These are phyloP conservation scores for Diplodia scrobiculata DNA, from an alignment of 2,329 filamentous ascomycete species.

Conservation along the genomic window DNA sequence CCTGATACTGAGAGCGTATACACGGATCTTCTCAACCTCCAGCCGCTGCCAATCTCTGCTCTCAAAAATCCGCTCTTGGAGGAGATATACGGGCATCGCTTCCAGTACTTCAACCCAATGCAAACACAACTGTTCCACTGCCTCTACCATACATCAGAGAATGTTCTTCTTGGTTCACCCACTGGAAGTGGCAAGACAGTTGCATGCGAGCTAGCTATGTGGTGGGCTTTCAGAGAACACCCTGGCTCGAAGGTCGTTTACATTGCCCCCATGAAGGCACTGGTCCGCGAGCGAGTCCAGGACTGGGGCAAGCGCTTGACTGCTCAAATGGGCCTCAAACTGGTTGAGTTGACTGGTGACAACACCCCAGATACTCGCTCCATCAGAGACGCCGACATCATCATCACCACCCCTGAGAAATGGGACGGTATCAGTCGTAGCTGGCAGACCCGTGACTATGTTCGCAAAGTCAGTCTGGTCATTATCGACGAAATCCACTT, in stretches of 20 bases:
- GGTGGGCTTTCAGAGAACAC: slow-evolving; percentile 96
- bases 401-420: slow-evolving; percentile 98
- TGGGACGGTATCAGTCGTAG: slow-evolving; percentile 99
- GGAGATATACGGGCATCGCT: slow-evolving; percentile 82
- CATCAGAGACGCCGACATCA: slow-evolving; percentile 93
- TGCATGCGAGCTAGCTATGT: slow-evolving; percentile 95
- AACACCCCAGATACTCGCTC: slow-evolving; percentile 97
- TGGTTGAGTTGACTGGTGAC: slow-evolving; percentile 95
- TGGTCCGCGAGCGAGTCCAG: slow-evolving; percentile 92
- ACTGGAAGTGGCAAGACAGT: slow-evolving; percentile 98
- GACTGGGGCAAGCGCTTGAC: slow-evolving; percentile 89
- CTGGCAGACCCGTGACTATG: slow-evolving; percentile 97
- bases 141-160: slow-evolving; percentile 86
- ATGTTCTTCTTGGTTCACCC: slow-evolving; percentile 91
- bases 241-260: slow-evolving; percentile 98
- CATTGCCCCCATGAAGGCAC: slow-evolving; percentile 98
- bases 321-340: slow-evolving; percentile 77
- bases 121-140: slow-evolving; percentile 98
- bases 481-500: slow-evolving; percentile 99
- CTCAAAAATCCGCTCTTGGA: slow-evolving; percentile 85
- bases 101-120: slow-evolving; percentile 99
- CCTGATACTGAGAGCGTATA: slow-evolving; percentile 98
- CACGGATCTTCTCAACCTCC: slow-evolving; percentile 87
- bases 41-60: slow-evolving; percentile 82
- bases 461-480: slow-evolving; percentile 89